Conservation (phyloP, 2,329 filamentous ascomycete genomes). For the Rhexocercosporidium sp. region DNA sequence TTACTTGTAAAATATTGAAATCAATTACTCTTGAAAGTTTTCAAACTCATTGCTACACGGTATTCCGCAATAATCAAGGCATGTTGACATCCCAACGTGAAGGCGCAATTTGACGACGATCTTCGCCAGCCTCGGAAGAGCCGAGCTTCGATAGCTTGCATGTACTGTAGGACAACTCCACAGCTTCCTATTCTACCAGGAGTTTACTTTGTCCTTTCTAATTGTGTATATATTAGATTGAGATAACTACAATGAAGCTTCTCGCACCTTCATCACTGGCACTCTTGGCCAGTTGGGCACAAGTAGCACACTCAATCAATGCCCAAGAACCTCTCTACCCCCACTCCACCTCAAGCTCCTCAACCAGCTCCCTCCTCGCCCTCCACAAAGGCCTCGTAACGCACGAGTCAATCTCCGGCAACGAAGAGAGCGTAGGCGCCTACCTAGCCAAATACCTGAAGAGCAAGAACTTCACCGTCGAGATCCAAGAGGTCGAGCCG, state of each 20-base stretch:
- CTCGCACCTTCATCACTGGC: slow-evolving; percentile 18
- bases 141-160: not conserved
- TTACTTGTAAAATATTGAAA: too few species aligned
- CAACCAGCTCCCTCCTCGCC: slow-evolving; percentile 50
- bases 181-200: not conserved
- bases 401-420: slow-evolving; percentile 64
- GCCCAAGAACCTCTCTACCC: slow-evolving; percentile 29
- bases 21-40: too few species aligned
- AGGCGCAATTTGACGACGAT: not conserved
- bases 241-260: slow-evolving; percentile 31
- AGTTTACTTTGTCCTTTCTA: not conserved
- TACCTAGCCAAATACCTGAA: slow-evolving; percentile 64
- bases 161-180: not conserved
- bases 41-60: not conserved
- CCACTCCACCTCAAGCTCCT: slow-evolving; percentile 16
- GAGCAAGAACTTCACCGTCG: slow-evolving; percentile 63
- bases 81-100: not conserved
- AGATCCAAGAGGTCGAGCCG: slow-evolving; percentile 56
- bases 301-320: slow-evolving; percentile 23
- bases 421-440: slow-evolving; percentile 63
- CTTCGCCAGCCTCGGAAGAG: not conserved
- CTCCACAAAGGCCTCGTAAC: slow-evolving; percentile 68
- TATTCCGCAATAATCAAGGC: not conserved
- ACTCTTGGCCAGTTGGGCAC: slow-evolving; percentile 26
- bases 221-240: not conserved